Percentiles rank a stretch among this genome's conserved stretches.
These are phyloP conservation scores for Arxiozyma telluris DNA, from an alignment of 1,139 yeast species.

Conservation along the genomic window DNA sequence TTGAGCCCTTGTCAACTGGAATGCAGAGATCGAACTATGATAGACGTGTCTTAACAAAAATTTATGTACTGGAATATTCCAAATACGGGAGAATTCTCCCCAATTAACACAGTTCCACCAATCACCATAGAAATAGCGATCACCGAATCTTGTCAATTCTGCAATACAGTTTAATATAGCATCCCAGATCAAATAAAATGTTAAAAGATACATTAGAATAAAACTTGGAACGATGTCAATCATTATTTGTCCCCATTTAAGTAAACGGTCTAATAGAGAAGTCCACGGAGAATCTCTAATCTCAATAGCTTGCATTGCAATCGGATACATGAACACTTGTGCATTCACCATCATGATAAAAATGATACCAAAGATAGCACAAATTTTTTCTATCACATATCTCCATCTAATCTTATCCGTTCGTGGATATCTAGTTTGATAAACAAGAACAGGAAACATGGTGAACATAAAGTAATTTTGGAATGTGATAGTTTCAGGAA, in stretches of 20 bases:
- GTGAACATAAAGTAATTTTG: constrained; percentile 63
- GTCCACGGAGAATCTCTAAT: constrained; percentile 41
- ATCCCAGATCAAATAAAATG: constrained; percentile 90
- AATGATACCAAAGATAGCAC: constrained; percentile 82
- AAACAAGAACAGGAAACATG: constrained; percentile 88
- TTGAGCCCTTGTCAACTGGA: constrained; percentile 50
- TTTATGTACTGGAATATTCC: constrained; percentile 95
- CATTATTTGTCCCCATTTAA: constrained; percentile 51
- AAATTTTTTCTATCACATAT: constrained; percentile 60
- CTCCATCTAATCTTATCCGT: constrained; percentile 58
- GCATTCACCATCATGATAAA: constrained; percentile 75
- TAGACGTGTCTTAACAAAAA: constrained; percentile 88
- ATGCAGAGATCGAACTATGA: constrained; percentile 77
- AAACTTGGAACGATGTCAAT: constrained; percentile 78
- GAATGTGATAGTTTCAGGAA: constrained; percentile 66
- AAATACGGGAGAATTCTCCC: constrained; percentile 87
- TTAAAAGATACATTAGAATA: constrained; percentile 60
- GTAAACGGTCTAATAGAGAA: constrained; percentile 34
- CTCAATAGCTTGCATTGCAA: constrained; percentile 51
- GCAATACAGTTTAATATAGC: constrained; percentile 82
- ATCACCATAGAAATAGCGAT: constrained; percentile 84
- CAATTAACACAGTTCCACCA: constrained; percentile 98
- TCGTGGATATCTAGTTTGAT: constrained; percentile 72
- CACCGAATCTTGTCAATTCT: constrained; percentile 77
- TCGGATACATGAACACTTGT: constrained; percentile 68